Base-by-base conservation (phyloP, 805 yeast species). In the Suhomyces sp. region DNA sequence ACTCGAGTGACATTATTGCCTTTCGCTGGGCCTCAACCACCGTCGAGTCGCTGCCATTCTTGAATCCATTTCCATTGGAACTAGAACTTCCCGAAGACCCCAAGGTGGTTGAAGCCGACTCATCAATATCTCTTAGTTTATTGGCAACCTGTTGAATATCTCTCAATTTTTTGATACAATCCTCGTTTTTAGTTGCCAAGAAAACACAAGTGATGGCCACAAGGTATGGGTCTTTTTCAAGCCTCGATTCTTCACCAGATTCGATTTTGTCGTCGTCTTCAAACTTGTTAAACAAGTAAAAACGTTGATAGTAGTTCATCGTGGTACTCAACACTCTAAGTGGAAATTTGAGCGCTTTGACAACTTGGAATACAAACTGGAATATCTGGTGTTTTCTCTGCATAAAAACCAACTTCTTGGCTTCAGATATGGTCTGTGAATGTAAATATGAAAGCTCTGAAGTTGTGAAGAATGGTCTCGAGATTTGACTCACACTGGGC, bases 111-210 rank as follows among this genome's bases (percentile, higher is more conserved):
- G n/a, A n/a, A n/a, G n/a, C n/a, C n/a, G n/a, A n/a, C 4, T 61
- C 53, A 36, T 65, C 65, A 25, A 54, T 47, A 33, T 59, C 63
- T 46, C 67, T 53, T n/a, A 59, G 45, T 47, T 54, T 64, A 50
- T 71, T 66, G 21, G 74, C 74, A 11, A 71, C 76, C 3, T 60
- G 55, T 28, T 81, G 72, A 9, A 88, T 70, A 28, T 83, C 86
- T 34, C 77, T 68, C 11, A 83, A 56, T 47, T 83, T 83, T 54
- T 87, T 88, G 26, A 88, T 81, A 26, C 88, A 85, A 51, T 88
- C 96, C 51, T 86, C 95, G 44, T 80, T 78, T 56, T 88, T 87
- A 27, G 81, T 66, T 2, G 95, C 83, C 11, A 86, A 63, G 38
- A 84, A 74, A 6, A 88, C 54, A 35, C 88, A 74, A 7, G 91